Conservation (phyloP, 176 grass and related monocot genomes). For the Aegilops longissima region DNA sequence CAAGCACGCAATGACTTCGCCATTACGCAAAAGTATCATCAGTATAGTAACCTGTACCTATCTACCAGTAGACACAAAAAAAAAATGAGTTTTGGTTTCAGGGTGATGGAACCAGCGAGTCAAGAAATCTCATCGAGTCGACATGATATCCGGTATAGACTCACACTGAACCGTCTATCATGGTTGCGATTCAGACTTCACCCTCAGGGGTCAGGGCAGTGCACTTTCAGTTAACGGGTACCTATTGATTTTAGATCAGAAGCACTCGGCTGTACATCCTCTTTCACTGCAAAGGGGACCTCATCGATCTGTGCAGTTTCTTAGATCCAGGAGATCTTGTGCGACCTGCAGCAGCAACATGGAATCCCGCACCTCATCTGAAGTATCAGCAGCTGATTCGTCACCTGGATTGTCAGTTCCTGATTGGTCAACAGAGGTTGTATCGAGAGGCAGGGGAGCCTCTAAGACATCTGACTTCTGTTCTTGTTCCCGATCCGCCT, state of each 20-base stretch:
- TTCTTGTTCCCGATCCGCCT: background rate
- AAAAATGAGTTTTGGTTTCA: background rate
- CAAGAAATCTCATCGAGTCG: background rate
- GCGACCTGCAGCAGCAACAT: background rate
- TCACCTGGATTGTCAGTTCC: background rate
- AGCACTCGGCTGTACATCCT: background rate
- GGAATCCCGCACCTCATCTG: background rate
- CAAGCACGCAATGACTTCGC: background rate
- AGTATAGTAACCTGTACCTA: background rate
- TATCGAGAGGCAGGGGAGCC: background rate
- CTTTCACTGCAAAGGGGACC: background rate
- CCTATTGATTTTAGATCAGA: slow-evolving; percentile 6
- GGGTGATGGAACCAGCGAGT: background rate
- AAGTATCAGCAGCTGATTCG: background rate
- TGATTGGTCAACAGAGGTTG: background rate
- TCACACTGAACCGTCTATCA: background rate
- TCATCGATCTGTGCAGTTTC: background rate
- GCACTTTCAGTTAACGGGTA: background rate
- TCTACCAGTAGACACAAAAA: background rate
- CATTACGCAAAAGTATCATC: background rate
- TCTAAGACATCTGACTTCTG: background rate
- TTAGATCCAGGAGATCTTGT: background rate
- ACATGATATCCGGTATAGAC: background rate
- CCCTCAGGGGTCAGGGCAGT: background rate
- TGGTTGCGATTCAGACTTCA: background rate